Evolutionary conservation across 1,139 yeast genomes (phyloP).

Genomic region (Diutina rugosa): DNA sequence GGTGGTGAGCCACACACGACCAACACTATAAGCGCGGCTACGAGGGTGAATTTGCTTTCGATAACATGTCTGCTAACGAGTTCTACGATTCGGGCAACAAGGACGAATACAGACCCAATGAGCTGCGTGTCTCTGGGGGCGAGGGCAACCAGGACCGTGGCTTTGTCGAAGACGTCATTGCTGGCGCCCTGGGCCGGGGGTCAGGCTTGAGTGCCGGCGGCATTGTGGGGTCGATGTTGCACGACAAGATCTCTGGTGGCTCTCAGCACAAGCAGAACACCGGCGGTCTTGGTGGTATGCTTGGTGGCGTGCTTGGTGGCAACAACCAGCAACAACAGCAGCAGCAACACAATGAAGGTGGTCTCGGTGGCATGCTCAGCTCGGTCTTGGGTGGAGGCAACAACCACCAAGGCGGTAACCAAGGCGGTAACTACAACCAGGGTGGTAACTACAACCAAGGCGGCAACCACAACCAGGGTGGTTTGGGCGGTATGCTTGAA

Average conservation of each 20-base stretch:
- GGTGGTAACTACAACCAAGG: not conserved
- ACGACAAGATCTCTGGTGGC: not conserved
- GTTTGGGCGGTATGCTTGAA: not conserved
- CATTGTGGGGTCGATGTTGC: not conserved
- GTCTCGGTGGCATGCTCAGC: not conserved
- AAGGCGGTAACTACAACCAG: not conserved
- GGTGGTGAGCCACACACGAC: not conserved
- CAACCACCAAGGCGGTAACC: not conserved
- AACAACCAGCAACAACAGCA: not conserved
- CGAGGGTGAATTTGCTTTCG: not conserved
- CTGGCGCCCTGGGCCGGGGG: not conserved
- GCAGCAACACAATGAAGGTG: not conserved
- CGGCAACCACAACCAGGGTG: not conserved
- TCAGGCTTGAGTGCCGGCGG: not conserved
- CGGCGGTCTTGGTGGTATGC: not conserved
- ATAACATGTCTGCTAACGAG: slow-evolving; percentile 1
- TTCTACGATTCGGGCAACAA: not conserved
- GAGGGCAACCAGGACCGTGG: not conserved
- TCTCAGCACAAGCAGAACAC: not conserved
- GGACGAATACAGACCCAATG: not conserved
- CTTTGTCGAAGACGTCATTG: not conserved
- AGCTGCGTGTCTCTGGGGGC: not conserved
- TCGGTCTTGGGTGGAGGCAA: not conserved
- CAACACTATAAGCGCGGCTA: not conserved
- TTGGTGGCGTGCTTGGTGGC: not conserved